Evolutionary conservation across 2,329 filamentous ascomycete genomes (phyloP).

Genomic region (Paradendryphiella salina): DNA sequence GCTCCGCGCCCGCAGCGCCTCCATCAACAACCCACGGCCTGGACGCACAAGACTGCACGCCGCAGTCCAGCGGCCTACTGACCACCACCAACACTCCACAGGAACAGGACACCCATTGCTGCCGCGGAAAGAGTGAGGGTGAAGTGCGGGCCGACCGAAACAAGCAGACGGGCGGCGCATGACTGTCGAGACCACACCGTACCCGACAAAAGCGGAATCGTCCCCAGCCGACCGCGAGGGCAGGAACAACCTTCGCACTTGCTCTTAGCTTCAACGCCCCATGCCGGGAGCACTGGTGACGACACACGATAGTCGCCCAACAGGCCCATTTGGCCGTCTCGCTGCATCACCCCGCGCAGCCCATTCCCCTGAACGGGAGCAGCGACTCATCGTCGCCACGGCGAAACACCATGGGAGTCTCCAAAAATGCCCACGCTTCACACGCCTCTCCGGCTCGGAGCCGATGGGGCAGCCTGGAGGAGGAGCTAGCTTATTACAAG

Average conservation of each 20-base stretch:
- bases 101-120: constrained; percentile 27
- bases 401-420: constrained; percentile 35
- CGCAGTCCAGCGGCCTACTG: constrained; percentile 29
- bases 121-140: constrained; percentile 11
- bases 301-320: neutral
- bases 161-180: constrained; percentile 33
- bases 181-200: constrained; percentile 29
- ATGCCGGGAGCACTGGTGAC: constrained; percentile 10
- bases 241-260: constrained; percentile 26
- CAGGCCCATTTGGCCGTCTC: constrained; percentile 13
- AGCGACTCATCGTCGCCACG: constrained; percentile 17
- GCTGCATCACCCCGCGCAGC: constrained; percentile 24
- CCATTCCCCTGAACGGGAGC: constrained; percentile 32
- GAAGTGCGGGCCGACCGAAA: constrained; percentile 21
- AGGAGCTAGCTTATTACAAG: constrained; percentile 93
- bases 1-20: constrained; percentile 14
- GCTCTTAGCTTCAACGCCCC: constrained; percentile 7
- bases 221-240: constrained; percentile 17
- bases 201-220: constrained; percentile 18
- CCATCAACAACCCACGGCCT: constrained; percentile 31
- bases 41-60: constrained; percentile 31
- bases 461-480: constrained; percentile 56
- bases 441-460: constrained; percentile 38
- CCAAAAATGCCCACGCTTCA: constrained; percentile 23
- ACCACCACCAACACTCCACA: constrained; percentile 43